Percentiles rank a stretch among this genome's conserved stretches.
These are phyloP conservation scores for Fragilaria crotonensis DNA, from an alignment of 108 stramenopile genomes.

Conservation along the genomic window DNA sequence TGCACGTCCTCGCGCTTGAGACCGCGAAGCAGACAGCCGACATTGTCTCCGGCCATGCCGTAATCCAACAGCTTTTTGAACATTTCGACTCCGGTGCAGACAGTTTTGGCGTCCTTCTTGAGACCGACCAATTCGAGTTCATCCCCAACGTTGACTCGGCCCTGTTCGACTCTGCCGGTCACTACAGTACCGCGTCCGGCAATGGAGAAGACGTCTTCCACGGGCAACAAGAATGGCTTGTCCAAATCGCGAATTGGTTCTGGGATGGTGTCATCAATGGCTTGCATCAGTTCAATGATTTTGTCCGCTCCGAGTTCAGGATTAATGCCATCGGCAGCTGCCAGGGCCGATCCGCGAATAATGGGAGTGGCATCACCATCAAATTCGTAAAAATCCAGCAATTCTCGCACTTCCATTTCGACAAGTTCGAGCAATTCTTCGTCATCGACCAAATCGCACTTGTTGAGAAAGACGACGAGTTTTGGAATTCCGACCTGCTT, in stretches of 20 bases:
- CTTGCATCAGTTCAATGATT: conserved; percentile 93
- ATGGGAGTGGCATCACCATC: conserved; percentile 96
- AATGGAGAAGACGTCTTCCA: conserved; percentile 99
- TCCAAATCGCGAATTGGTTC: conserved; percentile 89
- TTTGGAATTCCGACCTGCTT: conserved; percentile 98
- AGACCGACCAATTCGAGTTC: conserved; percentile 92
- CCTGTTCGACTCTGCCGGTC: conserved; percentile 96
- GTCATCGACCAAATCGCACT: conserved; percentile 96
- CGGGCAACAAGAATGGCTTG: conserved; percentile 98
- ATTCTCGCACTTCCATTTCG: conserved; percentile 99
- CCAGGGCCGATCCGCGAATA: conserved; percentile 95
- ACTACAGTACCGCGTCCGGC: conserved; percentile 99
- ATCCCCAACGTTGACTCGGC: conserved; percentile 92
- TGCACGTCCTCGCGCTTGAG: conserved; percentile 95
- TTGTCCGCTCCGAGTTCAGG: conserved; percentile 74
- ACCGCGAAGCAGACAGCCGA: conserved; percentile 94
- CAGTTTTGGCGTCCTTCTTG: conserved; percentile 72
- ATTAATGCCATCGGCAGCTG: conserved; percentile 90
- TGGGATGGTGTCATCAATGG: conserved; percentile 91
- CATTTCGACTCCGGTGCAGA: conserved; percentile 99
- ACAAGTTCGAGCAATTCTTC: conserved; percentile 98
- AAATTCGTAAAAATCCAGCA: conserved; percentile 95
- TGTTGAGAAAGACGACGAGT: conserved; percentile 99
- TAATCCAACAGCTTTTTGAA: conserved; percentile 96
- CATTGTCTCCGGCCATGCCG: conserved; percentile 98